Evolutionary conservation across 2,329 filamentous ascomycete species (phyloP).

Genomic region (Stagonosporopsis vannaccii): DNA sequence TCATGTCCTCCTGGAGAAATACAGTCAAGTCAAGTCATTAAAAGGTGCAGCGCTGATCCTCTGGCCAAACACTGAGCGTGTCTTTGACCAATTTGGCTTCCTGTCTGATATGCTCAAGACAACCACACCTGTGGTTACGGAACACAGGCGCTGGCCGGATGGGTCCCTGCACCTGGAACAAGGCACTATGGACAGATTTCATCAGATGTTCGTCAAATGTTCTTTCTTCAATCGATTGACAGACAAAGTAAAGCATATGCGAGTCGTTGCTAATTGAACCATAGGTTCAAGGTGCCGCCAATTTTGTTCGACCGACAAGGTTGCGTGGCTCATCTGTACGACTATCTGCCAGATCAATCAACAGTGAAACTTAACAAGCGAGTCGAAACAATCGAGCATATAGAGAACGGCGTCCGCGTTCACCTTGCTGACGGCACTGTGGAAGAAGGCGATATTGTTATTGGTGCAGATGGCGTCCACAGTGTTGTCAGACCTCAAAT

Average conservation of each 20-base stretch:
- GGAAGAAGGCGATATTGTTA: slow-evolving; percentile 30
- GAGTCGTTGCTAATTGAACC: not conserved
- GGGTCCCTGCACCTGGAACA: slow-evolving; percentile 9
- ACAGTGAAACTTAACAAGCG: slow-evolving; percentile 21
- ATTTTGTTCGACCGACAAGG: slow-evolving; percentile 28
- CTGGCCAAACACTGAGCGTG: slow-evolving; percentile 27
- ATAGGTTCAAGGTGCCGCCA: slow-evolving; percentile 14
- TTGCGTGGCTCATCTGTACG: slow-evolving; percentile 29
- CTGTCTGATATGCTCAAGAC: slow-evolving; percentile 17
- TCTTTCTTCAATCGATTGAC: not conserved
- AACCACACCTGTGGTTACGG: slow-evolving; percentile 14
- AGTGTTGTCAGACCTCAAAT: slow-evolving; percentile 30
- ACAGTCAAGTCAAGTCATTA: slow-evolving; percentile 26
- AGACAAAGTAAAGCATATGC: not conserved
- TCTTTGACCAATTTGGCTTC: slow-evolving; percentile 37
- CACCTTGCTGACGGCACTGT: slow-evolving; percentile 24
- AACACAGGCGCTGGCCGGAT: slow-evolving; percentile 25
- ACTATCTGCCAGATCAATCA: slow-evolving; percentile 28
- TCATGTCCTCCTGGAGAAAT: slow-evolving; percentile 35
- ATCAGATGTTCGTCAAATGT: slow-evolving; percentile 2
- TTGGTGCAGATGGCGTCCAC: slow-evolving; percentile 37
- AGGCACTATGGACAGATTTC: not conserved
- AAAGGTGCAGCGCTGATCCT: slow-evolving; percentile 32
- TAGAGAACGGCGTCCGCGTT: slow-evolving; percentile 22
- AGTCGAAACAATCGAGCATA: slow-evolving; percentile 26